Base-by-base conservation (phyloP, 163 green algal species). In the Coccomyxa subellipsoidea region DNA sequence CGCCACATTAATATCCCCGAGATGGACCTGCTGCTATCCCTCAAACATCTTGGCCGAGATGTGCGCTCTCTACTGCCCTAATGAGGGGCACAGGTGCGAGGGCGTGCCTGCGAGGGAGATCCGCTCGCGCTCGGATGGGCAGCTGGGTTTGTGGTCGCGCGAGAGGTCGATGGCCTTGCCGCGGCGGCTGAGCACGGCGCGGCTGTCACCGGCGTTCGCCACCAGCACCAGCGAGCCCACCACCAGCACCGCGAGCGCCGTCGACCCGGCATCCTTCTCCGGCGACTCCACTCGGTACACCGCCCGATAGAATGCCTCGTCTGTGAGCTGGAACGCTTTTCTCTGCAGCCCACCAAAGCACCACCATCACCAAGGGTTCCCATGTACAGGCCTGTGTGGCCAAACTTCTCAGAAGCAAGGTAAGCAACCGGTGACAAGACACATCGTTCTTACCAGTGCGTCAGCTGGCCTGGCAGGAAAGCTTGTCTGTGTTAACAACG, bases 191-290 rank as follows among this genome's bases (percentile, higher is more conserved):
- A 98, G 85, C 79, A 98, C 92, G 7, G 91, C 92, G 39, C 95
- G 88, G 81, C 90, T 95, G 91, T 98, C 95, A 23, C 95, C 95
- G 34, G 89, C 85, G 78, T 95, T 94, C n/a, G 91, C 92, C 25
- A 96, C 80, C 10, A 89, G 69, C 79, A 93, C 59, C 31, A 78
- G 84, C 18, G 77, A 40, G 34, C 85, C 88, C 32, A 66, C 83
- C 23, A 93, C 38, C 38, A 91, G 69, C 32, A 76, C 84, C 6
- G 84, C 86, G 18, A 90, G 75, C 9, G 83, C 90, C 12, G 89
- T 93, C 21, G 85, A 85, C 34, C 90, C 90, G 0, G 77, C 79
- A 38, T 79, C 73, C n/a, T 32, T 71, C 66, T 84, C 69, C 5
- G 69, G 69, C 25, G 53, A 31, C 72, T 76, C 34, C 25, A 25